Conservation (phyloP, 352 stramenopile genomes). For the Plasmopara viticola region DNA sequence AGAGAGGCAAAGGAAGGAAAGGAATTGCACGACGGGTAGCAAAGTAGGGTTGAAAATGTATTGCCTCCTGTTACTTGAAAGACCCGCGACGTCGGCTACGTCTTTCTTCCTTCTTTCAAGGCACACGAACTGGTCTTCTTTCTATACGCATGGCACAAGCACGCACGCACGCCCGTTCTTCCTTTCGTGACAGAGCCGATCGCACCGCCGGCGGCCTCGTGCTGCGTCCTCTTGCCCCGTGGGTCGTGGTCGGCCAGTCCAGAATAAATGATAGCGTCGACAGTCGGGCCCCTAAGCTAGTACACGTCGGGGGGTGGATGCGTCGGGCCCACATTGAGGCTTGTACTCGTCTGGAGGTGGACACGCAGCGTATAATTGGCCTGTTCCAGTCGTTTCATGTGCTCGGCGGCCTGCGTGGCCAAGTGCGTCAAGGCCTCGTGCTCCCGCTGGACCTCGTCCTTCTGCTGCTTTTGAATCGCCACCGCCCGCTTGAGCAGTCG, state of each 20-base stretch:
- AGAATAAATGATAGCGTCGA: background rate
- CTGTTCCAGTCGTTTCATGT: slow-evolving; percentile 83
- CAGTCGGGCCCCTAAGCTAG: slow-evolving; percentile 19
- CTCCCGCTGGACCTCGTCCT: slow-evolving; percentile 72
- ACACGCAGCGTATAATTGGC: slow-evolving; percentile 83
- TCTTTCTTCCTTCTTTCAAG: no score
- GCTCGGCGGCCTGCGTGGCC: slow-evolving; percentile 69
- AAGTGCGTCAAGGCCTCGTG: slow-evolving; percentile 70
- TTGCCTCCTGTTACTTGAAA: no score
- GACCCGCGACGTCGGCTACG: no score
- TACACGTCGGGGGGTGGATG: slow-evolving; percentile 67
- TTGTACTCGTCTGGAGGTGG: slow-evolving; percentile 80
- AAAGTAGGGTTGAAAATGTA: no score
- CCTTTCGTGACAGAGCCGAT: no score
- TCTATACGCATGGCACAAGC: no score
- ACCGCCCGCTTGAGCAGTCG: slow-evolving; percentile 80
- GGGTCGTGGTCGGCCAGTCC: background rate
- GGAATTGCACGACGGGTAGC: no score
- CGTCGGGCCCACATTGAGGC: slow-evolving; percentile 16
- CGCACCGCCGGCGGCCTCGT: no score
- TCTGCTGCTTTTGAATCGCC: slow-evolving; percentile 84
- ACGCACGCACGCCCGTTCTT: no score
- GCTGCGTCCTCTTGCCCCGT: background rate
- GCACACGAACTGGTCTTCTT: no score
- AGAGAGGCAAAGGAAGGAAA: no score